Evolutionary conservation across 2,329 filamentous ascomycete genomes (phyloP), one percentile per base, ranked within the genome.

Genomic region (Sarocladium brachiariae): DNA sequence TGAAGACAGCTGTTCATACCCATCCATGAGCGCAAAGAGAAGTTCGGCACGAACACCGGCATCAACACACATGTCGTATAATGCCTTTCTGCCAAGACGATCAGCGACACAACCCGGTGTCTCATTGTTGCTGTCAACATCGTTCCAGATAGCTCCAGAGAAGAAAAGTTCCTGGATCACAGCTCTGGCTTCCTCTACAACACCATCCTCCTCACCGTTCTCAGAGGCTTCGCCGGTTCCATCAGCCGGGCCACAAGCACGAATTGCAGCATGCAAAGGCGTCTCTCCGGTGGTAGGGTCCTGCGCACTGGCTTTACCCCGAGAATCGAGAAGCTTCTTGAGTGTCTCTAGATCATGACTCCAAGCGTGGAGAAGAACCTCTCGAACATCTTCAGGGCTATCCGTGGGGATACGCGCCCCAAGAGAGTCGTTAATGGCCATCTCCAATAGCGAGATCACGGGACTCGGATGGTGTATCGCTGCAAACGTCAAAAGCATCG

Each of bases 121-220:
- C 74, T 97, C 92, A 59, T 89, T 80, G 58, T 88, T 85, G 57
- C 75, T 70, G 66, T 97, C 89, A 51, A 97, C 74, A 65, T 96
- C 91, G 70, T 99, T 99, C 93, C 93, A 99, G 58, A 97, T 96
- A 10, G 89, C 93, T 27, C 93, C 93, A 58, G 87, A 86, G 61
- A 91, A 78, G 53, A 97, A 82, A 7, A 97, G 76, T 61, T 93
- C 80, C 57, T 80, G 78, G 4, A 96, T 72, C 0, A 85, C 84
- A 49, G 83, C 80, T 51, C 78, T 76, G 2, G 83, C 87, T 34
- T 79, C 78, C 43, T 83, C 78, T 27, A 86, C 65, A 23, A 67
- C 63, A 50, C 68, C 59, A 23, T 70, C 67, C 21, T 70, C 69
- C 9, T 64, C 63, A 2, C 66, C 65, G 2, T 62, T 58, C 4